Conservation (phyloP, 768 basidiomycete genomes). For the Boletellus sp. region DNA sequence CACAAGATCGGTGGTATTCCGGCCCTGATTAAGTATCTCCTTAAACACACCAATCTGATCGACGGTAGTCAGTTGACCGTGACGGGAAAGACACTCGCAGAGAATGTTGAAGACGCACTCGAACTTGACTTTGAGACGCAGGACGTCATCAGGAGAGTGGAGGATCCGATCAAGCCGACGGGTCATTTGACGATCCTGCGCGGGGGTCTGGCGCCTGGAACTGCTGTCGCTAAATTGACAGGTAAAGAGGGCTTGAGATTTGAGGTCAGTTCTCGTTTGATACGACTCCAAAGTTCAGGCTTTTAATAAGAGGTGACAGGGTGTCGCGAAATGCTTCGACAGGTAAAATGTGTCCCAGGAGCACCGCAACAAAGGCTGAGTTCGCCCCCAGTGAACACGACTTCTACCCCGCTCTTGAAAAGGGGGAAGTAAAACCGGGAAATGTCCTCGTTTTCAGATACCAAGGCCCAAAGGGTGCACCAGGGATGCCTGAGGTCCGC, state of each 20-base stretch:
- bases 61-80: conserved; percentile 84
- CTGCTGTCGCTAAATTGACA: conserved; percentile 89
- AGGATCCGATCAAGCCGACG: conserved; percentile 79
- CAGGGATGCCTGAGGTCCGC: conserved; percentile 81
- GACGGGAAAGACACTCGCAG: conserved; percentile 85
- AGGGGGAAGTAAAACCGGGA: conserved; percentile 71
- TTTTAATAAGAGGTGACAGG: conserved; percentile 37
- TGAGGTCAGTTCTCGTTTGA: conserved; percentile 46
- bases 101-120: conserved; percentile 76
- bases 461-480: conserved; percentile 88
- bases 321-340: conserved; percentile 75
- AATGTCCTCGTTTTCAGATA: conserved; percentile 81
- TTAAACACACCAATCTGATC: conserved; percentile 73
- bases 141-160: conserved; percentile 68
- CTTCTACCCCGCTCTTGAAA: conserved; percentile 72
- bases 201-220: conserved; percentile 85
- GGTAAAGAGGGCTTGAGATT: conserved; percentile 88
- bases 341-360: conserved; percentile 35
- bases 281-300: background rate
- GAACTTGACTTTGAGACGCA: conserved; percentile 72
- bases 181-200: conserved; percentile 86
- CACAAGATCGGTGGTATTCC: conserved; percentile 85
- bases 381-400: conserved; percentile 47
- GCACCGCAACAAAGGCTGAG: background rate
- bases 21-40: conserved; percentile 77